A percentile compares a stretch with the other conserved stretches of the same genome.
phyloP scores from a whole-genome alignment of 2,329 filamentous ascomycete genomes.

The Clathrospora elynae region DNA sequence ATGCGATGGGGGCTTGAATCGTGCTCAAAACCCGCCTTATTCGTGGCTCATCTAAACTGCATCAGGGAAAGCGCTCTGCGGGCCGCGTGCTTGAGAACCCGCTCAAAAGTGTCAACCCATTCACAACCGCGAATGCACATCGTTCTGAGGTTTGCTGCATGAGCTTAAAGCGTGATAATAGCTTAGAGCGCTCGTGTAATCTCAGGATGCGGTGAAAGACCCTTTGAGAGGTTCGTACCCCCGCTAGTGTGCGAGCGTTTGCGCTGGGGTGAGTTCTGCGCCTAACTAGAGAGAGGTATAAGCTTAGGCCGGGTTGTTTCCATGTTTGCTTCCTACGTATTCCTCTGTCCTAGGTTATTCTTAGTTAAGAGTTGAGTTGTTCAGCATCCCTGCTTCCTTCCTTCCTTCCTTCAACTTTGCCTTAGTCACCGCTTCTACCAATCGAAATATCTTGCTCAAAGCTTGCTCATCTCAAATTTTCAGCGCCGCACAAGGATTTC shows the following conservation, averaged over 20 bases:
- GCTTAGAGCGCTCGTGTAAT: not conserved
- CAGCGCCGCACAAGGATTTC: not conserved
- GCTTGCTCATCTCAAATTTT: conserved; percentile 14
- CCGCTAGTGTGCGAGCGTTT: not conserved
- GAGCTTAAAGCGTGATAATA: too few species aligned
- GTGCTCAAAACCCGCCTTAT: conserved; percentile 29
- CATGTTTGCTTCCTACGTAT: too few species aligned
- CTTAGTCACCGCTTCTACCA: not conserved
- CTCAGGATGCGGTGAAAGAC: not conserved
- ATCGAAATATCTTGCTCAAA: conserved; percentile 14
- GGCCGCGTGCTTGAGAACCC: not conserved
- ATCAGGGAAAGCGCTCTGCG: conserved; percentile 15
- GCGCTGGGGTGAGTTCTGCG: too few species aligned
- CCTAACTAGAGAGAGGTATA: too few species aligned
- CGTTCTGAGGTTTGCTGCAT: too few species aligned
- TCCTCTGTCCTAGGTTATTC: too few species aligned
- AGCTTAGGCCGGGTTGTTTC: too few species aligned
- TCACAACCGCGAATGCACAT: too few species aligned
- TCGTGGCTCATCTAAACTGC: conserved; percentile 14
- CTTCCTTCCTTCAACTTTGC: not conserved
- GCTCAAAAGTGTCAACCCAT: not conserved
- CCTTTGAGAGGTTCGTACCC: conserved; percentile 8
- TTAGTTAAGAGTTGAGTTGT: too few species aligned
- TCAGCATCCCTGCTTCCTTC: too few species aligned
- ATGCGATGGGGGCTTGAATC: conserved; percentile 16